These are phyloP conservation scores for Gracilaria domingensis DNA, from an alignment of 23 red algal genomes.

Conservation along the genomic window DNA sequence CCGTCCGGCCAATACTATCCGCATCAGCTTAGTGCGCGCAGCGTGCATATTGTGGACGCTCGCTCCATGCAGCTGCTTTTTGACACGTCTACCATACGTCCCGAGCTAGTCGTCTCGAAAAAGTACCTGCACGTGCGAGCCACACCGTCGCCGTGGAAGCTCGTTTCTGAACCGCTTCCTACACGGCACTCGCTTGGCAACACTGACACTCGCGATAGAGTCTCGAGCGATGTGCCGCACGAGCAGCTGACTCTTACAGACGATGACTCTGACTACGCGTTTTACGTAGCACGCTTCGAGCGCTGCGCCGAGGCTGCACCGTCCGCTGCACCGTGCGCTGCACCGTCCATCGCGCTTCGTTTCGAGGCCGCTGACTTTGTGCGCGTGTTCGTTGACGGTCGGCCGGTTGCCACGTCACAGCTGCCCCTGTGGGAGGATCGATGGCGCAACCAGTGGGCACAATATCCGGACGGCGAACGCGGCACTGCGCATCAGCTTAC, in stretches of 20 bases:
- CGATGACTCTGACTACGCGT: constrained; percentile 75
- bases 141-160: not conserved
- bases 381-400: constrained; percentile 62
- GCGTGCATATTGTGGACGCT: constrained; percentile 36
- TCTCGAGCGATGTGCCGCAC: constrained; percentile 28
- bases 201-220: constrained; percentile 9
- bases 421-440: constrained; percentile 89
- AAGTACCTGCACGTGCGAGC: constrained; percentile 6
- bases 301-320: not conserved
- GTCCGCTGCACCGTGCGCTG: not conserved
- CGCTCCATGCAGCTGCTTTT: constrained; percentile 30
- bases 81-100: constrained; percentile 45
- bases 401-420: constrained; percentile 34
- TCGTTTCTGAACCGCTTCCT: constrained; percentile 27
- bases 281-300: constrained; percentile 59
- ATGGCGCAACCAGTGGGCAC: constrained; percentile 84
- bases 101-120: constrained; percentile 7
- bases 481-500: constrained; percentile 40
- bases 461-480: constrained; percentile 38
- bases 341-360: constrained; percentile 28
- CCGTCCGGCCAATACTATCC: not conserved
- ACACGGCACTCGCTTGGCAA: constrained; percentile 2
- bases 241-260: constrained; percentile 74
- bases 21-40: constrained; percentile 8
- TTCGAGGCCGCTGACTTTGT: constrained; percentile 78